Percentiles rank a stretch among this genome's conserved stretches.
Conservation (phyloP, 352 stramenopile genomes). For the Phytophthora tentaculata region DNA sequence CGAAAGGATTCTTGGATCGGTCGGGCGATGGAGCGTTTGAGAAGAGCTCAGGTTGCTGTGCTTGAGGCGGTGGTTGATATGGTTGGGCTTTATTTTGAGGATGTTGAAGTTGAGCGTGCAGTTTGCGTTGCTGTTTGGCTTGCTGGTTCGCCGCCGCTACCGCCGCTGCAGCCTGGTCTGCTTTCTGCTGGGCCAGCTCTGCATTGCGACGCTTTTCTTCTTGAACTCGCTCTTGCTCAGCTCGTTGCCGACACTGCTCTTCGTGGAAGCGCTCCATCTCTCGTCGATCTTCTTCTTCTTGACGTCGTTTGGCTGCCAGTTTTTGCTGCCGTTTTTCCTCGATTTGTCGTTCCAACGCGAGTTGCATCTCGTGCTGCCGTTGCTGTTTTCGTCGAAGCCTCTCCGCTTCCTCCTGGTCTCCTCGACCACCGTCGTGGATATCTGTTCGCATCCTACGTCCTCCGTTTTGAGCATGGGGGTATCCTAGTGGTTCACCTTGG, state of each 20-base stretch:
- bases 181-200: constrained; percentile 48
- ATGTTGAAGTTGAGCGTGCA: constrained; percentile 21
- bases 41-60: constrained; percentile 10
- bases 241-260: constrained; percentile 50
- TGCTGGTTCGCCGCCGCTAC: constrained; percentile 45
- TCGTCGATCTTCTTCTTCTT: constrained; percentile 65
- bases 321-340: constrained; percentile 74
- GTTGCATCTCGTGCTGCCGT: constrained; percentile 58
- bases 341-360: constrained; percentile 58
- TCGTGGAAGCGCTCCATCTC: constrained; percentile 61
- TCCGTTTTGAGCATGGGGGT: constrained; percentile 11
- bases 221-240: constrained; percentile 50
- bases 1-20: constrained; percentile 49
- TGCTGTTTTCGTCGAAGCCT: constrained; percentile 42
- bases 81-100: constrained; percentile 6
- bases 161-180: constrained; percentile 41
- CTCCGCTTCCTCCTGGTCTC: constrained; percentile 22
- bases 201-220: constrained; percentile 60
- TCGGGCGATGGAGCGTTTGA: constrained; percentile 4
- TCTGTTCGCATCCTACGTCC: constrained; percentile 35
- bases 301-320: constrained; percentile 52
- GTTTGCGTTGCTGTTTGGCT: constrained; percentile 48
- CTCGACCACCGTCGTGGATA: constrained; percentile 28
- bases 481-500: constrained; percentile 1
- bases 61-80: constrained; percentile 5